Evolutionary conservation across 768 basidiomycete species (phyloP).

Genomic region (Strobilomyces echinocephalus): DNA sequence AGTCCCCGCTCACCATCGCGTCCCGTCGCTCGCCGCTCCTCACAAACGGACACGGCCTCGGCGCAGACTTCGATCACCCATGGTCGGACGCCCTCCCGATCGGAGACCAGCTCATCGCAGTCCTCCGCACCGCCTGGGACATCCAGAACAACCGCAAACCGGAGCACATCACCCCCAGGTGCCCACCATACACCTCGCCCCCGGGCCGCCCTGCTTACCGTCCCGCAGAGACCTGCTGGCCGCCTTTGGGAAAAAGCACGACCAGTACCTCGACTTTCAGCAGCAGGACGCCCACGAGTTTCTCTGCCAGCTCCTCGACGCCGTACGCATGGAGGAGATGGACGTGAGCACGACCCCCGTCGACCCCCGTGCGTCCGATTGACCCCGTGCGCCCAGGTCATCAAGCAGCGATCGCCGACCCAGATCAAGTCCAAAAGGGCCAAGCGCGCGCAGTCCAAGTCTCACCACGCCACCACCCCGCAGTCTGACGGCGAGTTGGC

Average conservation of each 20-base stretch:
- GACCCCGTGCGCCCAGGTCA: constrained; percentile 47
- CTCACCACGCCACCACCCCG: not conserved
- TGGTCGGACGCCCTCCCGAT: constrained; percentile 63
- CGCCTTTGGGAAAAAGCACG: constrained; percentile 77
- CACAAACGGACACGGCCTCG: constrained; percentile 54
- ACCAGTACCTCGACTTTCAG: constrained; percentile 91
- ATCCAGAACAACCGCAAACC: constrained; percentile 48
- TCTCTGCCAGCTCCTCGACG: constrained; percentile 81
- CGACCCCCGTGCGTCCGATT: not conserved
- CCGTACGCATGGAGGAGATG: constrained; percentile 90
- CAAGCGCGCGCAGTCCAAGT: constrained; percentile 11
- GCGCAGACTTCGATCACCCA: constrained; percentile 46
- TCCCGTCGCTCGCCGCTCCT: constrained; percentile 61
- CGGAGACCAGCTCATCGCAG: constrained; percentile 59
- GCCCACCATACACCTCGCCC: constrained; percentile 3
- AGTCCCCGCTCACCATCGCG: constrained; percentile 39
- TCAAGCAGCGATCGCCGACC: constrained; percentile 61
- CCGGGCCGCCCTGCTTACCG: not conserved
- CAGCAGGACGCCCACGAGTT: constrained; percentile 98
- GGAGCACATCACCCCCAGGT: constrained; percentile 65
- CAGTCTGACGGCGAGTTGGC: constrained; percentile 41
- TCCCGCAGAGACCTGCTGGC: constrained; percentile 52
- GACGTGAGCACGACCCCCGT: constrained; percentile 50
- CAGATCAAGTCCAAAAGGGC: constrained; percentile 32
- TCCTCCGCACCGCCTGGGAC: constrained; percentile 62